phyloP scores from a whole-genome alignment of 352 stramenopile genomes.

The Phytophthora uliginosa region DNA sequence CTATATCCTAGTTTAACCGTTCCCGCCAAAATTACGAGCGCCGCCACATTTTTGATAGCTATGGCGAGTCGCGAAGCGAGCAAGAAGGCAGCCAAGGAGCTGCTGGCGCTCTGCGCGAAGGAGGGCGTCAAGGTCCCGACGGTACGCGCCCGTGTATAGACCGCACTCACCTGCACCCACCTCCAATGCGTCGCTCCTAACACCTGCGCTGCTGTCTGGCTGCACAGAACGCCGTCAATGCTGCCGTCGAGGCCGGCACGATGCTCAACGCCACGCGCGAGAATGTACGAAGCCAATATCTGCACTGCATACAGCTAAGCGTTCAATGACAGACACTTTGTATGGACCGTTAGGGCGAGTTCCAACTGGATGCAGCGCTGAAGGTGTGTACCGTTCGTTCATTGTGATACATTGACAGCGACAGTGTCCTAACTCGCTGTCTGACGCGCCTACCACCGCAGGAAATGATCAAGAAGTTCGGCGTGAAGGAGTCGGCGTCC shows the following conservation, averaged over 20 bases:
- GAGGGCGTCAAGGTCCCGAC: slow-evolving; percentile 86
- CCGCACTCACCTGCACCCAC: background rate
- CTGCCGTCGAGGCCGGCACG: slow-evolving; percentile 83
- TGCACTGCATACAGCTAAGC: background rate
- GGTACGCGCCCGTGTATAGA: slow-evolving; percentile 30
- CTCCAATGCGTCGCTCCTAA: background rate
- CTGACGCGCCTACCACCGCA: slow-evolving; percentile 17
- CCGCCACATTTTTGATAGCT: background rate
- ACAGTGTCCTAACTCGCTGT: background rate
- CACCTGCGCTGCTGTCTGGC: background rate
- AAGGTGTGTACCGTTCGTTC: slow-evolving; percentile 38
- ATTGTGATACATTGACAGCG: too few relatives aligned
- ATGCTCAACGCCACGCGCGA: slow-evolving; percentile 90
- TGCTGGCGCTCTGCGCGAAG: slow-evolving; percentile 82
- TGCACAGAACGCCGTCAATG: slow-evolving; percentile 76
- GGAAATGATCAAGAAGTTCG: slow-evolving; percentile 89
- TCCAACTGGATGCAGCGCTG: slow-evolving; percentile 76
- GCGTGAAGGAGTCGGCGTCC: slow-evolving; percentile 48
- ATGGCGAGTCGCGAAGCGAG: slow-evolving; percentile 46
- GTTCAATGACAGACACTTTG: slow-evolving; percentile 2
- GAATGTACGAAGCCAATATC: slow-evolving; percentile 44
- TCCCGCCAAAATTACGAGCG: slow-evolving; percentile 6
- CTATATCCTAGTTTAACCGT: background rate
- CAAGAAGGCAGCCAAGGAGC: slow-evolving; percentile 77
- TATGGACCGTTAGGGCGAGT: slow-evolving; percentile 58